Conservation (phyloP, 2,329 filamentous ascomycete genomes). For the Alternaria metachromatica region DNA sequence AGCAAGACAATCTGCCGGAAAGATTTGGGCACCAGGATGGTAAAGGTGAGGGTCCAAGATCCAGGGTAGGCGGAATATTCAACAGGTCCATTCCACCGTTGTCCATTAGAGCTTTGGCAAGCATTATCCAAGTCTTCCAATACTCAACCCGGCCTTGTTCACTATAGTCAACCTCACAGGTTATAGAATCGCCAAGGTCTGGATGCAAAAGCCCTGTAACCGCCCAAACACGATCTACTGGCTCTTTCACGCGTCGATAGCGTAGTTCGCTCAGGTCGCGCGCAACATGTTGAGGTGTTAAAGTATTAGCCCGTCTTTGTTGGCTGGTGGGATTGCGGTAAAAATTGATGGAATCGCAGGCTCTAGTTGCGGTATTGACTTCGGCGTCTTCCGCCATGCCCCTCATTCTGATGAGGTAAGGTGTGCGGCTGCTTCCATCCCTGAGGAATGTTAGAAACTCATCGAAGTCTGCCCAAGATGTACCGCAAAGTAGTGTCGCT, state of each 20-base stretch:
- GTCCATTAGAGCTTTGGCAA: not conserved
- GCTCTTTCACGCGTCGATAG: not conserved
- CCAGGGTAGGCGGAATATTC: not conserved
- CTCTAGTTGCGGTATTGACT: no score
- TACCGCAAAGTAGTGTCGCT: not conserved
- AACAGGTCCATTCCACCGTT: fast-evolving
- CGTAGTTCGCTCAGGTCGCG: fast-evolving
- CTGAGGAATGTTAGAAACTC: no score
- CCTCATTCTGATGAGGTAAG: no score
- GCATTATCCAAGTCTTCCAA: not conserved
- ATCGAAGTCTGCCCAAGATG: fast-evolving
- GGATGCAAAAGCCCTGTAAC: not conserved
- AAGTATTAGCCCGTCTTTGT: no score
- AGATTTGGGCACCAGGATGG: not conserved
- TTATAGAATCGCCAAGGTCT: no score
- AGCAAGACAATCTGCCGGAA: not conserved
- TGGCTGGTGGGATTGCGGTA: no score
- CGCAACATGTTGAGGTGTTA: not conserved
- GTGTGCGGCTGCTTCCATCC: no score
- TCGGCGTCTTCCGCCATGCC: no score
- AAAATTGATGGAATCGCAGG: no score
- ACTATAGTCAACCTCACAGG: not conserved
- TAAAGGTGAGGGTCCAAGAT: not conserved
- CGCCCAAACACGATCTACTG: not conserved
- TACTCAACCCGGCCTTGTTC: not conserved